Percentiles rank a stretch among this genome's conserved stretches.
Conservation (phyloP, 139 green algal species). For the Eudorina sp. region DNA sequence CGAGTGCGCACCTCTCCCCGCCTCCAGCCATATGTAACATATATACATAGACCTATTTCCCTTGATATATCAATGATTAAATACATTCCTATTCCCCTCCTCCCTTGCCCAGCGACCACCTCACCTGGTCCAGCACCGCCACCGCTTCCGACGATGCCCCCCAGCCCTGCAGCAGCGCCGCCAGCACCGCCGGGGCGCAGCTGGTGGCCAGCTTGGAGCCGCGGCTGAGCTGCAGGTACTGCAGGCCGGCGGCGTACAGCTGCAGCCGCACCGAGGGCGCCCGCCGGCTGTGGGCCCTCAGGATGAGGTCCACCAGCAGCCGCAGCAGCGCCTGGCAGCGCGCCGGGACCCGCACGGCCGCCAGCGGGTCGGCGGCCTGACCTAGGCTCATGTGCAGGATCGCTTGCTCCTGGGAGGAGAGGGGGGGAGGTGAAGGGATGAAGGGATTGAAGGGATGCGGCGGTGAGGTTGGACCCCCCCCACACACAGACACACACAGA, state of each 20-base stretch:
- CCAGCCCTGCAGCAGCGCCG: slow-evolving; percentile 54
- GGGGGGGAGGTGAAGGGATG: too few relatives aligned
- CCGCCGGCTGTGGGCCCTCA: not conserved
- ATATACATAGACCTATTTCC: too few relatives aligned
- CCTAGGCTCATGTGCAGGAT: slow-evolving; percentile 61
- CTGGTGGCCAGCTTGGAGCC: slow-evolving; percentile 56
- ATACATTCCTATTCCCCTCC: too few relatives aligned
- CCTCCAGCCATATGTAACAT: too few relatives aligned
- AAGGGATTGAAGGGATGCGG: too few relatives aligned
- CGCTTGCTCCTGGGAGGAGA: slow-evolving; percentile 50
- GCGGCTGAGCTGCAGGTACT: slow-evolving; percentile 75
- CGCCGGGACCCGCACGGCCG: slow-evolving; percentile 50
- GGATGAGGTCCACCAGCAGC: slow-evolving; percentile 63
- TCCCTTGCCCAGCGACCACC: too few relatives aligned
- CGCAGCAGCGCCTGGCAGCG: slow-evolving; percentile 71
- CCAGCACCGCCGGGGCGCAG: slow-evolving; percentile 49
- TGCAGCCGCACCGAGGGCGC: slow-evolving; percentile 65
- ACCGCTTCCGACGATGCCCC: slow-evolving; percentile 4
- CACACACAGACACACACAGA: not conserved
- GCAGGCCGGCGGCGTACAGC: slow-evolving; percentile 72
- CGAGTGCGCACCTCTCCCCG: too few relatives aligned
- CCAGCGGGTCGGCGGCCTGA: slow-evolving; percentile 60
- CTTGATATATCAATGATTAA: too few relatives aligned
- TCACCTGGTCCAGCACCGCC: slow-evolving; percentile 34
- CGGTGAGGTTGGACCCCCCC: not conserved